phyloP scores from a whole-genome alignment of 768 basidiomycete genomes.

The Lyophyllum semitale region DNA sequence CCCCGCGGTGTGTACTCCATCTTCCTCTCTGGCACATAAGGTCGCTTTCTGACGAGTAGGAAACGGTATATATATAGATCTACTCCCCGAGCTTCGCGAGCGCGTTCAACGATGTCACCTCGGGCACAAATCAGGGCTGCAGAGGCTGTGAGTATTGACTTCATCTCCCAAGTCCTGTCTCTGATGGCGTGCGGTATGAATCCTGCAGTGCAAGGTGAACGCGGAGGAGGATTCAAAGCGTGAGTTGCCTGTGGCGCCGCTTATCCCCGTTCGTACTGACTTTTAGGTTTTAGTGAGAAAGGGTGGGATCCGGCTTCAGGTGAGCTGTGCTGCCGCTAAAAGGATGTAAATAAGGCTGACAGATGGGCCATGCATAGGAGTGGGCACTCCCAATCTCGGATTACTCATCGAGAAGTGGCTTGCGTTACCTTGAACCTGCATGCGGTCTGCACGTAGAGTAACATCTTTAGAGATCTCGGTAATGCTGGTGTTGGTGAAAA shows the following conservation, averaged over 20 bases:
- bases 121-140: slow-evolving; percentile 47
- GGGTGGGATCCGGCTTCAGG: slow-evolving; percentile 50
- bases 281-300: slow-evolving; percentile 21
- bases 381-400: slow-evolving; percentile 48
- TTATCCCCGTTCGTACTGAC: background rate
- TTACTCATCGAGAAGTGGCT: slow-evolving; percentile 40
- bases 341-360: background rate
- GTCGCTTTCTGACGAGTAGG: background rate
- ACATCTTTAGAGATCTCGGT: background rate
- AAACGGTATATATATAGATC: slow-evolving; percentile 18
- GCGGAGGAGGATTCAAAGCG: slow-evolving; percentile 35
- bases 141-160: slow-evolving; percentile 31
- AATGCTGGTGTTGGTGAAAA: background rate
- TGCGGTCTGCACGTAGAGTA: too few relatives aligned
- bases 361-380: slow-evolving; percentile 19
- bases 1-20: slow-evolving; percentile 31
- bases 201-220: slow-evolving; percentile 31
- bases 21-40: background rate
- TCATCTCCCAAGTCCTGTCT: background rate
- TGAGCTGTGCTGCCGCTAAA: slow-evolving; percentile 9
- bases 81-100: slow-evolving; percentile 31
- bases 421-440: slow-evolving; percentile 31
- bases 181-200: background rate
- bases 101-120: slow-evolving; percentile 44
- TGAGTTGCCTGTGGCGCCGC: slow-evolving; percentile 16